Evolutionary conservation across 768 basidiomycete genomes (phyloP).

Genomic region (Mycena epipterygia): DNA sequence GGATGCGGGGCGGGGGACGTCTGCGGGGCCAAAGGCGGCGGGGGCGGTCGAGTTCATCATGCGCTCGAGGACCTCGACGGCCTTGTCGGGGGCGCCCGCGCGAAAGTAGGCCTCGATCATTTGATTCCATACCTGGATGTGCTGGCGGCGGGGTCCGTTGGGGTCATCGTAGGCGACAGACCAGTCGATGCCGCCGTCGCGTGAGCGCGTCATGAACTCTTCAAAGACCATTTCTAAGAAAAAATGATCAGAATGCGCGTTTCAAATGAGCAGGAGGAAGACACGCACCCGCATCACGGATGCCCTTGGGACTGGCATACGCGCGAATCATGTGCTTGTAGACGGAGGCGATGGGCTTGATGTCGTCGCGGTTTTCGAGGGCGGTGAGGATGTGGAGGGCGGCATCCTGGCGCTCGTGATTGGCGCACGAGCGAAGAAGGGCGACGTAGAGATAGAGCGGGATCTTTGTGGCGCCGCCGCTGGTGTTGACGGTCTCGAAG

Average conservation of each 20-base stretch:
- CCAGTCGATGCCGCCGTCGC: slow-evolving; percentile 54
- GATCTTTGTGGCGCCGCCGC: slow-evolving; percentile 48
- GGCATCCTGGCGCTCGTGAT: slow-evolving; percentile 67
- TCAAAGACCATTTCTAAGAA: slow-evolving; percentile 69
- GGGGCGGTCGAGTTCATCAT: slow-evolving; percentile 72
- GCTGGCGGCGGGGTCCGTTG: slow-evolving; percentile 46
- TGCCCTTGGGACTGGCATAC: slow-evolving; percentile 66
- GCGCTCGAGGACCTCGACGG: slow-evolving; percentile 73
- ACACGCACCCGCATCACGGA: slow-evolving; percentile 50
- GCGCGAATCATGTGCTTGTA: slow-evolving; percentile 72
- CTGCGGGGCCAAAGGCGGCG: slow-evolving; percentile 49
- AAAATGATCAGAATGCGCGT: neutral
- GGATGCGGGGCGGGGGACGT: slow-evolving; percentile 69
- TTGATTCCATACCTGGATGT: slow-evolving; percentile 74
- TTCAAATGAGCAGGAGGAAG: neutral
- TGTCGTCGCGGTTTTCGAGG: slow-evolving; percentile 60
- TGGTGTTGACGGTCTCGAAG: slow-evolving; percentile 71
- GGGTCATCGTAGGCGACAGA: slow-evolving; percentile 36
- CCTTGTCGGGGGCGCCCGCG: slow-evolving; percentile 71
- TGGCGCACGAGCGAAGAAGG: slow-evolving; percentile 74
- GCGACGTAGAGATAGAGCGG: slow-evolving; percentile 58
- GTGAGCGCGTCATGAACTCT: slow-evolving; percentile 64
- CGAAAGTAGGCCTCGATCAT: slow-evolving; percentile 85
- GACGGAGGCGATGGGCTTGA: slow-evolving; percentile 50
- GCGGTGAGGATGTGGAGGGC: slow-evolving; percentile 78